phyloP scores from a whole-genome alignment of 1,139 yeast genomes.

The Insectozyma bohioensis region DNA sequence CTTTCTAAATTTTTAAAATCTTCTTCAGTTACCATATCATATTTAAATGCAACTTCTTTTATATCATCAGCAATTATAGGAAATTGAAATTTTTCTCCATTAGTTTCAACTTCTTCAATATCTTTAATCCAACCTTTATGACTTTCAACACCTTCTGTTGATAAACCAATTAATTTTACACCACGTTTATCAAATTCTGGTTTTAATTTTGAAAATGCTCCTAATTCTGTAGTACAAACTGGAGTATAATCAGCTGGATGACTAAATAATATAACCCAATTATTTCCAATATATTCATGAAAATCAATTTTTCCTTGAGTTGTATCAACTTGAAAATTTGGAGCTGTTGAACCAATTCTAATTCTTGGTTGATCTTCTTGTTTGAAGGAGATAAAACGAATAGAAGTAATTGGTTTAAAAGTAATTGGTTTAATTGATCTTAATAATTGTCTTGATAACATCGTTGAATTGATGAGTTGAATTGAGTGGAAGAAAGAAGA shows the following conservation, averaged over 20 bases:
- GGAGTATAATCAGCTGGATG: slow-evolving; percentile 97
- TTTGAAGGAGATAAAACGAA: slow-evolving; percentile 48
- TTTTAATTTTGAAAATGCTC: slow-evolving; percentile 83
- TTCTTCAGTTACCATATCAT: slow-evolving; percentile 90
- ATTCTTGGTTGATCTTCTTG: slow-evolving; percentile 61
- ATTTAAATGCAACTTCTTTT: slow-evolving; percentile 76
- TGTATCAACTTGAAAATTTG: slow-evolving; percentile 78
- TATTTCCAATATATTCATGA: slow-evolving; percentile 78
- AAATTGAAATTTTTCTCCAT: slow-evolving; percentile 72
- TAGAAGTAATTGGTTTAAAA: slow-evolving; percentile 2
- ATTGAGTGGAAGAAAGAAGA: too few species aligned
- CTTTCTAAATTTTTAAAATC: slow-evolving; percentile 75
- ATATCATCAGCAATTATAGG: slow-evolving; percentile 86
- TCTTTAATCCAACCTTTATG: slow-evolving; percentile 85
- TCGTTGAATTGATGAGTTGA: too few species aligned
- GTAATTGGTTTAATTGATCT: slow-evolving; percentile 19
- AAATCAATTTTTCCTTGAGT: slow-evolving; percentile 76
- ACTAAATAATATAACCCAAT: slow-evolving; percentile 83
- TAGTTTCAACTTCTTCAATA: slow-evolving; percentile 69
- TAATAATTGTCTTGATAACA: not conserved
- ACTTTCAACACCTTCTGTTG: slow-evolving; percentile 74
- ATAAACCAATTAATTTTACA: slow-evolving; percentile 81
- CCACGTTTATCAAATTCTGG: slow-evolving; percentile 80
- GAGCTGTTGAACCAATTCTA: slow-evolving; percentile 70
- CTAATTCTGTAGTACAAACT: slow-evolving; percentile 91